Evolutionary conservation across 805 yeast species (phyloP).

Genomic region (Teunomyces lycoperdinae): DNA sequence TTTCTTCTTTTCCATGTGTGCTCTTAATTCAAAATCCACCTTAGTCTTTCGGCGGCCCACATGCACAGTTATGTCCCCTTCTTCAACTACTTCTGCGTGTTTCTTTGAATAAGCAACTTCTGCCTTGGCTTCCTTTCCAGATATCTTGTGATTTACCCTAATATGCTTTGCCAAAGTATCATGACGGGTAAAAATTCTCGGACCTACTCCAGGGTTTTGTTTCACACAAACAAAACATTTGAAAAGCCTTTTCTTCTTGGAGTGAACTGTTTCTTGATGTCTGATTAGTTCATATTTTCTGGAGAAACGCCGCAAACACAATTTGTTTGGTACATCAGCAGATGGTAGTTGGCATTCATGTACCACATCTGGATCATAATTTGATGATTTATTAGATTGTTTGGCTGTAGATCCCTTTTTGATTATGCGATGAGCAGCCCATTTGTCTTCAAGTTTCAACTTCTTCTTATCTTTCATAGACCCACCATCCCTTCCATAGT

Average conservation of each 20-base stretch:
- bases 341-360: constrained; percentile 47
- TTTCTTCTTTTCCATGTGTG: constrained; percentile 40
- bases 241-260: constrained; percentile 78
- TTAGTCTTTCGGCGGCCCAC: constrained; percentile 45
- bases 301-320: constrained; percentile 43
- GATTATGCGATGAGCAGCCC: constrained; percentile 28
- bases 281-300: constrained; percentile 87
- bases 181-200: constrained; percentile 86
- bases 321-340: constrained; percentile 39
- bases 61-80: constrained; percentile 46
- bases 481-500: not conserved
- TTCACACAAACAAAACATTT: constrained; percentile 85
- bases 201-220: constrained; percentile 50
- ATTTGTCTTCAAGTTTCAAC: constrained; percentile 21
- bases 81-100: constrained; percentile 47
- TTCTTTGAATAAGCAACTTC: constrained; percentile 46
- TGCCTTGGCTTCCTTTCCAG: constrained; percentile 47
- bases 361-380: constrained; percentile 46
- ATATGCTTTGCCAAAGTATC: constrained; percentile 95
- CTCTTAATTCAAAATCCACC: constrained; percentile 44
- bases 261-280: constrained; percentile 96
- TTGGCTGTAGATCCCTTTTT: constrained; percentile 20
- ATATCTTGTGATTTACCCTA: constrained; percentile 43
- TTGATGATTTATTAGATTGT: constrained; percentile 33
- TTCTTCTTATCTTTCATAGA: constrained; percentile 14